A percentile compares a stretch with the other conserved stretches of the same genome.
phyloP scores from a whole-genome alignment of 2,329 filamentous ascomycete species.

The Pyricularia sp. region DNA sequence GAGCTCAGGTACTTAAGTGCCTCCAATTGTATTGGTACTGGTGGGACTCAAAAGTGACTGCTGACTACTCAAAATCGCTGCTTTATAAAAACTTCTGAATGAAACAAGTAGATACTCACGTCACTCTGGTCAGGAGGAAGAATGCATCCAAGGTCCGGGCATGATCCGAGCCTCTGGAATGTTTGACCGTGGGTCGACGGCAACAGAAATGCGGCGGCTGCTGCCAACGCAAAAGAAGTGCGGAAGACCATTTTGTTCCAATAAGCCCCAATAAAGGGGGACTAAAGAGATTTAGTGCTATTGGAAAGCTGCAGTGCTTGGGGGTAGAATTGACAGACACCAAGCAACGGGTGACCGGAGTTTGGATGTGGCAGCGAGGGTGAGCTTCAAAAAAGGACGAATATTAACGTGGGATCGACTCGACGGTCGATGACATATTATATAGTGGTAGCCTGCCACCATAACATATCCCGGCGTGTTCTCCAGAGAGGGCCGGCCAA shows the following conservation, averaged over 20 bases:
- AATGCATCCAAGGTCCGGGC: conserved; percentile 45
- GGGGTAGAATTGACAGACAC: neutral
- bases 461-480: neutral
- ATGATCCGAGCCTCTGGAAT: conserved; percentile 45
- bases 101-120: conserved; percentile 3
- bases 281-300: neutral
- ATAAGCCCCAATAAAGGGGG: neutral
- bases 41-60: too few species aligned
- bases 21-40: too few species aligned
- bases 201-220: neutral
- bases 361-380: neutral
- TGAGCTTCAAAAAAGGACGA: neutral
- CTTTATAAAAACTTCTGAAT: too few species aligned
- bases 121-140: conserved; percentile 56
- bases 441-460: neutral
- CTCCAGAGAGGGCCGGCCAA: neutral
- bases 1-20: too few species aligned
- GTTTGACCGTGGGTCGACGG: conserved; percentile 34
- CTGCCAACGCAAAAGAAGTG: neutral
- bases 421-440: neutral
- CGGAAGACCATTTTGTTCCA: neutral
- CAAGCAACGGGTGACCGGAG: neutral
- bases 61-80: too few species aligned
- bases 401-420: neutral
- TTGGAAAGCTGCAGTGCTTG: neutral